Conservation (phyloP, 148 eudicot genomes). For the Dianthus caryophyllus region DNA sequence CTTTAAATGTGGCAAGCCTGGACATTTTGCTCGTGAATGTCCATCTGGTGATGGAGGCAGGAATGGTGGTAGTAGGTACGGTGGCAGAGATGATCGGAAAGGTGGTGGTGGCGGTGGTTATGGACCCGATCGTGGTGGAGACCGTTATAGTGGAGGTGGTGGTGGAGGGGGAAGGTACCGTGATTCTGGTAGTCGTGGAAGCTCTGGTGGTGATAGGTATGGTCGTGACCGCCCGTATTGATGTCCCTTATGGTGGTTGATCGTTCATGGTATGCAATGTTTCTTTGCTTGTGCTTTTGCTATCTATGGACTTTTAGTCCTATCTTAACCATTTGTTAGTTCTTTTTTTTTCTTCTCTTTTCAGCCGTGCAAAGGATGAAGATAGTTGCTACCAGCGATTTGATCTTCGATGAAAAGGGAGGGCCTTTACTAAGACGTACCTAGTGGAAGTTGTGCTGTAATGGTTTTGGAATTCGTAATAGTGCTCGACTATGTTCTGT, state of each 20-base stretch:
- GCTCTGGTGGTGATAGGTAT: constrained; percentile 55
- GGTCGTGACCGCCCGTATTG: constrained; percentile 94
- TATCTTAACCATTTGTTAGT: constrained; percentile 13
- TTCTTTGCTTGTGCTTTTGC: constrained; percentile 10
- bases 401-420: constrained; percentile 14
- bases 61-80: constrained; percentile 73
- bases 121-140: constrained; percentile 51
- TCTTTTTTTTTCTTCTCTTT: constrained; percentile 17
- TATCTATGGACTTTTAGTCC: not conserved
- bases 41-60: constrained; percentile 80
- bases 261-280: constrained; percentile 24
- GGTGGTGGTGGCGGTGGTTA: constrained; percentile 54
- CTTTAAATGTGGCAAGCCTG: constrained; percentile 48
- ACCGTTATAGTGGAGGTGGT: constrained; percentile 44
- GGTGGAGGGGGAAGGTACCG: constrained; percentile 64
- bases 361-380: constrained; percentile 39
- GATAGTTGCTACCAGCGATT: constrained; percentile 12
- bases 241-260: constrained; percentile 53
- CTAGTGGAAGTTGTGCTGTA: constrained; percentile 17
- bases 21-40: constrained; percentile 67
- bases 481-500: constrained; percentile 41
- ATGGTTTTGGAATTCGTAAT: constrained; percentile 49
- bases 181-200: constrained; percentile 72
- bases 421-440: constrained; percentile 28
- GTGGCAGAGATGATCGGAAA: constrained; percentile 58